phyloP scores from a whole-genome alignment of 2,329 filamentous ascomycete genomes.

The Pseudopithomyces maydicus region DNA sequence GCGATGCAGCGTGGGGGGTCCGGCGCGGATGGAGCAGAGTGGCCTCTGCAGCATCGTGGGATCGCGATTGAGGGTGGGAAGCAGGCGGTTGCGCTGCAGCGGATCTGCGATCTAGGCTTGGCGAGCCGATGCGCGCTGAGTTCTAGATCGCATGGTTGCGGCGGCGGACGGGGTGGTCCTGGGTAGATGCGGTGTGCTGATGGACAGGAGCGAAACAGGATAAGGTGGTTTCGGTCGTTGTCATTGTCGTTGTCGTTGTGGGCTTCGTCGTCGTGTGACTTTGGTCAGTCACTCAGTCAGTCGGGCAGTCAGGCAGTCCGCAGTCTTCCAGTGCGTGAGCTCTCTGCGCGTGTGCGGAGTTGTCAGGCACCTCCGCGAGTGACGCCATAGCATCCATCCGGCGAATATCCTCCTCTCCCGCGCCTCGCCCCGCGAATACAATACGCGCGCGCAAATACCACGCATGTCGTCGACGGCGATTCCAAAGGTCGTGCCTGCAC shows the following conservation, averaged over 20 bases:
- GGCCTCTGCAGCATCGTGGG: conserved; percentile 30
- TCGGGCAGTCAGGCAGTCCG: too few relatives aligned
- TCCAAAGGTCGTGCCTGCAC: conserved; percentile 69
- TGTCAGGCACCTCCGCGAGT: conserved; percentile 1
- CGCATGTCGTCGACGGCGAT: conserved; percentile 32
- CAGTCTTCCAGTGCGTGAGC: too few relatives aligned
- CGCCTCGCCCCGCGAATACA: neutral
- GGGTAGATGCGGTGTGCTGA: too few relatives aligned
- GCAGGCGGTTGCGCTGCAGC: neutral
- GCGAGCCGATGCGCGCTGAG: neutral
- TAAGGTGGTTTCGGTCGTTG: neutral
- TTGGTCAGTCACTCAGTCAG: neutral
- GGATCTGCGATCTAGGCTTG: conserved; percentile 12
- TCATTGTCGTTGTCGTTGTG: too few relatives aligned
- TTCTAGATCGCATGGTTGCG: neutral
- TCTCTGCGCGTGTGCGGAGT: neutral
- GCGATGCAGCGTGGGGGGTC: conserved; percentile 11
- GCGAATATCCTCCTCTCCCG: neutral
- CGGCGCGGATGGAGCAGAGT: conserved; percentile 26
- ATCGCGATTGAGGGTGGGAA: conserved; percentile 6
- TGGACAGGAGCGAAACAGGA: too few relatives aligned
- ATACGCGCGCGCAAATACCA: neutral
- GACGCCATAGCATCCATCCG: neutral
- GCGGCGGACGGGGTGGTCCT: neutral
- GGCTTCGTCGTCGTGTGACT: neutral